Base-by-base conservation (phyloP, 495 filamentous ascomycete genomes). In the Aspergillus homomorphus region DNA sequence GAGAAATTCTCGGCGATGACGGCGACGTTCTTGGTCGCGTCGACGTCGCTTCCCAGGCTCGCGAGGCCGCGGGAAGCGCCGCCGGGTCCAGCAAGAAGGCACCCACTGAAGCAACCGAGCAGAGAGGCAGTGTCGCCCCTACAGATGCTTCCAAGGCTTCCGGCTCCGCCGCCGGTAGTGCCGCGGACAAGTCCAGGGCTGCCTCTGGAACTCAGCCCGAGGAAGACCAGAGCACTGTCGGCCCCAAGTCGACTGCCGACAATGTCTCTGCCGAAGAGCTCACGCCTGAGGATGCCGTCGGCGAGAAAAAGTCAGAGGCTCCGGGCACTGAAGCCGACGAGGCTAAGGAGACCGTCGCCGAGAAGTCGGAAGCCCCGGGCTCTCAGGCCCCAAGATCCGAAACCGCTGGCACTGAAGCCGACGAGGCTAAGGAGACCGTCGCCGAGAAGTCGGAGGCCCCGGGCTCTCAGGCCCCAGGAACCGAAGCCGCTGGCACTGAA, bases 1-100 rank as follows among this genome's bases (percentile, higher is more conserved):
- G 84, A n/a, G 83, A 86, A 61, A 84, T 87, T 43, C 73, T 88
- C 18, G 84, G 87, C 54, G 80, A 86, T 24, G 83, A 86, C 30
- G 85, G 85, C 14, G 82, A 88, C 57, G 76, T 85, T n/a, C 80
- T 87, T 53, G 84, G 82, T 33, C 77, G 80, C 28, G 79, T 74
- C 21, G 81, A 84, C 61, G 70, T 81, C 5, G 63, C 80, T 18
- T 74, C 83, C 20, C 61, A 75, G 45, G 67, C 60, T 5, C n/a
- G 28, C 4, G 46, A 50, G 2, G 20, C 19, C 5, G 45, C 20
- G 14, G 45, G 45, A 38, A 38, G 33, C 15, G 33, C 33, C 2
- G 33, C 33, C 33, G 33, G 33, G 7, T 38, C 33, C 33, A 38
- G 33, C 33, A 38, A 38, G 33, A 12, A 5, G 2, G 6, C 33